Base-by-base conservation (phyloP, 2,329 filamentous ascomycete genomes). In the Pyricularia grisea region DNA sequence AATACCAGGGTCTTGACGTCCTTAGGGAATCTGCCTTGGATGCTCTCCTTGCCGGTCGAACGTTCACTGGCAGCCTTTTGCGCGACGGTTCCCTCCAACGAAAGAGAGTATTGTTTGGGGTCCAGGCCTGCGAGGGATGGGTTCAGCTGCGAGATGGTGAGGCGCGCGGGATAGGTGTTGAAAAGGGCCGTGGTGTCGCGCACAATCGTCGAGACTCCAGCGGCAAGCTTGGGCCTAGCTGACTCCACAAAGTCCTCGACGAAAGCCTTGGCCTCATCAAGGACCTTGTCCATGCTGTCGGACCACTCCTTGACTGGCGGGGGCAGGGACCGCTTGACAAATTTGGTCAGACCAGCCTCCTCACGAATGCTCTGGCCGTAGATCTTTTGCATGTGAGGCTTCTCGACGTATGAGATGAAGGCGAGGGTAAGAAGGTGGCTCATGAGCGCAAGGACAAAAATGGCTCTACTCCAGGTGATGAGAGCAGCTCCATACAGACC, bases 381-480 rank as follows among this genome's bases (percentile, higher is more conserved):
- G 23, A 98, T 87, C 83, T 97, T 98, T 78, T 97, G 92, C 94
- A 99, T 98, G 78, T 99, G 95, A 17, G 94, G 95, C 70, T 94
- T 90, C 80, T 99, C 95, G 11, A 99, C 92, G 73, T 94, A 92
- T 70, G 97, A 92, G 68, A 99, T 92, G 81, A 97, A 97, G 33
- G 84, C 88, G 36, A 98, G 83, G 1, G 92, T 95, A 67, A 97
- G 83, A 36, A 94, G 87, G 76, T 99, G 95, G 72, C 92, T 93
- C 50, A 94, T 79, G 27, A 97, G 82, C 1, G 95, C 94, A 73
- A 98, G 85, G 76, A 93, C 87, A 77, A 97, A 96, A 72, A 99
- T 90, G 4, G 92, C 84, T 68, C 89, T 87, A 78, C 92, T 97
- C 85, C 92, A 94, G 0, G 94, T 97, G 75, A 99, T 97, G 66